Conservation (phyloP, 179 eudicot genomes). For the Beta corolliflora region DNA sequence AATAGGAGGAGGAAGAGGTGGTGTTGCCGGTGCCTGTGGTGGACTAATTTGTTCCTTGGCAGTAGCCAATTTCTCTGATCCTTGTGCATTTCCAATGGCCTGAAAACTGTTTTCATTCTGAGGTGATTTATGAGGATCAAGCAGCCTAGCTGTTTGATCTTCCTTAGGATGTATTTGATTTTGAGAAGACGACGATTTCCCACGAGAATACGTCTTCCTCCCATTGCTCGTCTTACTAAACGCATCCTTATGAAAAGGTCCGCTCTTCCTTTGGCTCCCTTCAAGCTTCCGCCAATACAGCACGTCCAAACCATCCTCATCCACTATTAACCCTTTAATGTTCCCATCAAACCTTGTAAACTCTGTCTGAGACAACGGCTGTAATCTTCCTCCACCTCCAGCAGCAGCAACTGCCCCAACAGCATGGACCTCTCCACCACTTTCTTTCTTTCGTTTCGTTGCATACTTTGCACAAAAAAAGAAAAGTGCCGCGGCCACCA, state of each 20-base stretch:
- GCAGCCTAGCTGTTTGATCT: conserved; percentile 29
- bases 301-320: conserved; percentile 91
- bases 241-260: conserved; percentile 40
- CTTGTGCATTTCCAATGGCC: background rate
- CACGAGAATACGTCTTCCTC: conserved; percentile 21
- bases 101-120: background rate
- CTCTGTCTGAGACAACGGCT: conserved; percentile 32
- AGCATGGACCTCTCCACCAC: background rate
- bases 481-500: conserved; percentile 57
- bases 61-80: conserved; percentile 7
- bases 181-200: conserved; percentile 38
- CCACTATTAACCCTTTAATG: conserved; percentile 69
- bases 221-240: conserved; percentile 16
- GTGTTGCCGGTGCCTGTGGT: background rate
- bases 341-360: conserved; percentile 53
- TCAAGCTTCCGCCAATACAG: conserved; percentile 77
- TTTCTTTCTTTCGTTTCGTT: conserved; percentile 20
- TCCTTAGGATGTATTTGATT: conserved; percentile 33
- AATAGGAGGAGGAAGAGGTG: conserved; percentile 31
- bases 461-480: conserved; percentile 40
- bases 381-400: conserved; percentile 5
- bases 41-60: conserved; percentile 14
- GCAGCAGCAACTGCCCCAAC: conserved; percentile 7
- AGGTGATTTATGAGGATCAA: conserved; percentile 11
- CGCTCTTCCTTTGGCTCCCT: conserved; percentile 42